Evolutionary conservation across 129 eudicot genomes (phyloP).

Genomic region (Cynara cardunculus): DNA sequence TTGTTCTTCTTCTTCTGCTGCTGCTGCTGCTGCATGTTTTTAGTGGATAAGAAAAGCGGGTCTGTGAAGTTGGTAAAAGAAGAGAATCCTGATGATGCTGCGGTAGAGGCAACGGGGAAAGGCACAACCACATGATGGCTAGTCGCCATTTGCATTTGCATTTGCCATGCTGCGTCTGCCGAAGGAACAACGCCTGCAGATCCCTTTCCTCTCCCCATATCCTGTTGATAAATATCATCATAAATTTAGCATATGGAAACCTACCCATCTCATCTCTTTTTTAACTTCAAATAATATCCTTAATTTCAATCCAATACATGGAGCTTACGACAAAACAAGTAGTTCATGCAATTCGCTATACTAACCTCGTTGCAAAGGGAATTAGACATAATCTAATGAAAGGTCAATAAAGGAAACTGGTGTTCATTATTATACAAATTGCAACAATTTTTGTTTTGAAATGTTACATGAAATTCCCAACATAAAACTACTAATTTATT

Average conservation of each 20-base stretch:
- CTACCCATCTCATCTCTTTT: background rate
- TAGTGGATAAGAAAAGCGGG: constrained; percentile 17
- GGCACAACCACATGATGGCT: constrained; percentile 34
- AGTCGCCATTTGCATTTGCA: constrained; percentile 23
- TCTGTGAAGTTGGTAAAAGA: constrained; percentile 30
- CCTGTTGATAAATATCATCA: constrained; percentile 33
- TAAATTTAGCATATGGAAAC: background rate
- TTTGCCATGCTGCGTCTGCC: constrained; percentile 52
- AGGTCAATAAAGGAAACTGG: background rate
- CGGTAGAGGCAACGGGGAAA: constrained; percentile 44
- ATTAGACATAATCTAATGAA: too few relatives aligned
- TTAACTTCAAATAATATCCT: background rate
- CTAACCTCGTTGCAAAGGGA: too few relatives aligned
- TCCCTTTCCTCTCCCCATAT: constrained; percentile 31
- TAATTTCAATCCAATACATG: background rate
- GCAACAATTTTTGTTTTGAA: background rate
- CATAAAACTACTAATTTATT: background rate
- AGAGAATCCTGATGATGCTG: constrained; percentile 99
- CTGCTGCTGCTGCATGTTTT: constrained; percentile 17
- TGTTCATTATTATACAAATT: background rate
- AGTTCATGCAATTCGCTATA: too few relatives aligned
- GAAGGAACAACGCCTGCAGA: constrained; percentile 33
- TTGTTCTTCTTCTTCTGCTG: constrained; percentile 2
- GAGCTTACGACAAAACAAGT: too few relatives aligned
- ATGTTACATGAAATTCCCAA: background rate